Conservation (phyloP, 371 early-diverging fungal species). For the Mortierella sp. region DNA sequence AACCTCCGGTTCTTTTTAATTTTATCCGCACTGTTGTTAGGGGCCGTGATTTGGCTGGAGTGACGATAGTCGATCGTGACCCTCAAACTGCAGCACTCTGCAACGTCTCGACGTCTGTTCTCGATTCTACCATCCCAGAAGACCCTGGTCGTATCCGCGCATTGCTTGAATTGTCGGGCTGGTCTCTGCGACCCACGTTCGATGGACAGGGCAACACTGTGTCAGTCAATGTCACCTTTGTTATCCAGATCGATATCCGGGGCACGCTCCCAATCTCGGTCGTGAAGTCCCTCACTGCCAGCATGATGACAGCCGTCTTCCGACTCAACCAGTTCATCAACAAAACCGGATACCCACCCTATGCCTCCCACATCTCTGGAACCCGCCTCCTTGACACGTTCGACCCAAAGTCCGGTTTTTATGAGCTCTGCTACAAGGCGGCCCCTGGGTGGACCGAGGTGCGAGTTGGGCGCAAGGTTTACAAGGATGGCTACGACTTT, state of each 20-base stretch:
- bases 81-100: conserved; percentile 67
- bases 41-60: conserved; percentile 68
- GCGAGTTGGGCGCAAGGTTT: conserved; percentile 53
- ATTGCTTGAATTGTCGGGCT: conserved; percentile 71
- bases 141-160: conserved; percentile 67
- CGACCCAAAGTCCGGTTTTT: conserved; percentile 41
- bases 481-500: conserved; percentile 54
- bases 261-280: conserved; percentile 25
- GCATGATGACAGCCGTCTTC: conserved; percentile 43
- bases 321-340: conserved; percentile 54
- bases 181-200: conserved; percentile 67
- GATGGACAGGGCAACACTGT: conserved; percentile 62
- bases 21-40: conserved; percentile 20
- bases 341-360: conserved; percentile 53
- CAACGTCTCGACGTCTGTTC: conserved; percentile 72
- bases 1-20: background rate
- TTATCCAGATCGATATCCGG: conserved; percentile 69
- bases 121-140: conserved; percentile 67
- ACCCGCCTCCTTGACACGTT: conserved; percentile 48
- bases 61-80: conserved; percentile 71
- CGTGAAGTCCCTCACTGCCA: conserved; percentile 31
- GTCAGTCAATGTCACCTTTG: conserved; percentile 67
- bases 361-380: conserved; percentile 50
- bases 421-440: conserved; percentile 55
- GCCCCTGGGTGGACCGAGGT: conserved; percentile 53